Evolutionary conservation across 1,284 basidiomycete species (phyloP).

Genomic region (Sphaerobolus stellatus): DNA sequence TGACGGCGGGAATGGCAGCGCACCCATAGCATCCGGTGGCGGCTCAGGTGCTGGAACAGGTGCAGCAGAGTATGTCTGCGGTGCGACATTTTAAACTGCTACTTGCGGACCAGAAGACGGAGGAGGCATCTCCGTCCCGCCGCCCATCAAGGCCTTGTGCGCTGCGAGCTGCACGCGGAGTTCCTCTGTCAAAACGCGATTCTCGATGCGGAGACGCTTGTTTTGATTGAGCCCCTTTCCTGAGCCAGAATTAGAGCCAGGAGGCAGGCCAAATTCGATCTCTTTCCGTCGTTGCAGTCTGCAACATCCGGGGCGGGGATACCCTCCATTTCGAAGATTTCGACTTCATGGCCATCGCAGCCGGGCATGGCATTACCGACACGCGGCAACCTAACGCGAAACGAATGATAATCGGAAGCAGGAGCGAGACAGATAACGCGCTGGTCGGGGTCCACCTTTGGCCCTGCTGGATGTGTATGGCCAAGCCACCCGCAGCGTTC

Average conservation of each 20-base stretch:
- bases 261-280: constrained; percentile 83
- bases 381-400: constrained; percentile 57
- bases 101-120: constrained; percentile 35
- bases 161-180: constrained; percentile 82
- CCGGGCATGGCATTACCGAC: constrained; percentile 97
- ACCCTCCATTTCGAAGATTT: constrained; percentile 99
- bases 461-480: constrained; percentile 98
- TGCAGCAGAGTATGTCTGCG: constrained; percentile 62
- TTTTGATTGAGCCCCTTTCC: constrained; percentile 54
- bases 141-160: constrained; percentile 92
- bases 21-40: constrained; percentile 33
- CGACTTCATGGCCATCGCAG: constrained; percentile 96
- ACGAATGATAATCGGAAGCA: constrained; percentile 4
- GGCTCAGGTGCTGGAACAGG: constrained; percentile 39
- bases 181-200: constrained; percentile 78
- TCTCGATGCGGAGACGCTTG: constrained; percentile 84
- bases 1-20: constrained; percentile 15
- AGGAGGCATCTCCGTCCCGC: constrained; percentile 35
- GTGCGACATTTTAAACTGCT: constrained; percentile 66
- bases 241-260: constrained; percentile 67
- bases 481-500: constrained; percentile 96
- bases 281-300: constrained; percentile 95
- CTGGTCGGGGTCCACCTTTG: constrained; percentile 98
- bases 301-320: constrained; percentile 92
- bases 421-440: constrained; percentile 39